Evolutionary conservation across 108 stramenopile genomes (phyloP), one percentile per base, ranked within the genome.

Genomic region (Pseudonitzschia multistriata): DNA sequence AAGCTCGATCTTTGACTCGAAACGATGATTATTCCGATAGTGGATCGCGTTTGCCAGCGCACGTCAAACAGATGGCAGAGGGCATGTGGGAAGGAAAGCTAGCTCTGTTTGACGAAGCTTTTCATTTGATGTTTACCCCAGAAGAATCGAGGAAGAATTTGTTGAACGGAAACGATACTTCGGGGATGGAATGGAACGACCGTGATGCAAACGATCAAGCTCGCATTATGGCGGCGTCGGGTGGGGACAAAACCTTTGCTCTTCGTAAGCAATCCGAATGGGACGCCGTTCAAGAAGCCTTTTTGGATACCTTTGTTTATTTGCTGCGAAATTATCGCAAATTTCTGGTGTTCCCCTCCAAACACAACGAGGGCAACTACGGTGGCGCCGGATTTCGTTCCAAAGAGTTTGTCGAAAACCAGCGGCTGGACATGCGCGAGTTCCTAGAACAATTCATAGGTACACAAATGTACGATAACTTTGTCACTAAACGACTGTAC

Each of bases 381-480:
- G 87, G 90, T 48, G 87, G 90, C 11, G 89, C 89, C 5, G 90
- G 90, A 55, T 91, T 91, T 64, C 82, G 87, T 14, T 77, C 81
- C 19, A 84, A 80, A 47, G 87, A 88, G 55, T 90, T 88, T 68
- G 70, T 89, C 27, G 78, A 88, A 63, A 66, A 79, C 49, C 88
- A 90, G 52, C 74, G 87, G 25, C 70, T 52, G 45, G 87, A 88
- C 65, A 86, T 88, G 74, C 76, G 77, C 19, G 83, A 77, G 1
- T 94, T 94, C 67, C 70, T 91, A 59, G 79, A 84, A 47, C 79
- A 88, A 68, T 73, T 94, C 34, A 79, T 89, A 25, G 80, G 77
- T 7, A 88, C 88, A 17, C 93, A 94, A 73, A 87, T 89, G 87
- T 94, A 91, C 68, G 88, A 90, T 47, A 85, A 88, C 35, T 94